Evolutionary conservation across 1,284 basidiomycete genomes (phyloP), one percentile per base, ranked within the genome.

Genomic region (Microbotryum violaceum): DNA sequence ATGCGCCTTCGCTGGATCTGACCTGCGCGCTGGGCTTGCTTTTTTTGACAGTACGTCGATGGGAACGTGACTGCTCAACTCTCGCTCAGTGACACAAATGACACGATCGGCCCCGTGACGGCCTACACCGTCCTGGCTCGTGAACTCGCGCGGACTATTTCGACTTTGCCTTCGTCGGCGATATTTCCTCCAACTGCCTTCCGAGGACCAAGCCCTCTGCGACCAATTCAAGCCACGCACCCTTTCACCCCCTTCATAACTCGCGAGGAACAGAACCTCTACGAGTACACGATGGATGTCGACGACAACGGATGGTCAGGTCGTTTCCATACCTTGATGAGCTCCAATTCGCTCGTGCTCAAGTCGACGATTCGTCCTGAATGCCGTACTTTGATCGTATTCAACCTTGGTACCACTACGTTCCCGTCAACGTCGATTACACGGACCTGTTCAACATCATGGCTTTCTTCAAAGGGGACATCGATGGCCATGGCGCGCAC

Each of bases 291-390:
- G 9, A 62, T 78, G 12, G 78, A 79, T 61, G 74, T 78, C 2
- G 78, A 79, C 60, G 78, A 77, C 7, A 78, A 78, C 57, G 77
- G 75, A 4, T 79, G 77, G 77, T 61, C 53, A 45, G 66, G 63
- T 6, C 58, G 42, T 54, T 44, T 10, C 10, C 25, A 23, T 54
- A 58, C 83, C 0, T 77, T 86, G 10, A 81, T 87, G 66, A 81
- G 81, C 27, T 80, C 81, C 27, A 83, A 84, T 56, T 79, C 84
- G 3, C 75, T 85, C 44, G 75, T 86, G 9, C 81, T 86, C 72
- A 86, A 85, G 71, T 75, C 80, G 6, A 85, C 83, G 0, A 77
- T 82, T 44, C 85, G 83, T 66, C 83, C 82, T 0, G 84, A 85
- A 73, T 86, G 70, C n/a, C n/a, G 70, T 72, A 65, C 58, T n/a